phyloP scores from a whole-genome alignment of 163 green algal genomes.

The Scenedesmus sp. region DNA sequence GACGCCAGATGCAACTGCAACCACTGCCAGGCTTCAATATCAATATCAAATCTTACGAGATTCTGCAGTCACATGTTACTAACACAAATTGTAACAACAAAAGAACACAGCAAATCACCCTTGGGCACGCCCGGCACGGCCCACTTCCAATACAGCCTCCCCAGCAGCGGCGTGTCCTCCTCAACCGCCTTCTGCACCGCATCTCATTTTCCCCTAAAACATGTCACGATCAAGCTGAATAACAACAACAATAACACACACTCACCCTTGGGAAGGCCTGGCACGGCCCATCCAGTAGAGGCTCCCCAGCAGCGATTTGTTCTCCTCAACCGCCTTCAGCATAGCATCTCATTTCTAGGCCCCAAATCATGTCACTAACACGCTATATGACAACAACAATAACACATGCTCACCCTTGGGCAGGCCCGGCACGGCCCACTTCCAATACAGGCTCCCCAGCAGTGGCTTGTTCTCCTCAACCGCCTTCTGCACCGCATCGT shows the following conservation, averaged over 20 bases:
- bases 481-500: conserved; percentile 39
- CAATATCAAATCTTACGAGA: no score
- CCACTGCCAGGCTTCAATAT: no score
- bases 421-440: conserved; percentile 45
- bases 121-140: neutral
- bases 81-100: neutral
- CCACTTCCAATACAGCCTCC: conserved; percentile 54
- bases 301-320: conserved; percentile 39
- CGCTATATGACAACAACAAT: neutral
- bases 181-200: conserved; percentile 35
- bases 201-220: neutral
- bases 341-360: conserved; percentile 23
- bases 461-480: conserved; percentile 33
- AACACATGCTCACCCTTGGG: conserved; percentile 17
- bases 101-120: neutral
- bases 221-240: neutral
- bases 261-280: conserved; percentile 12
- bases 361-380: no score
- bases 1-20: no score
- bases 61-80: neutral
- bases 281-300: conserved; percentile 49
- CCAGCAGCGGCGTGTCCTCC: conserved; percentile 34
- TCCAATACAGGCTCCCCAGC: conserved; percentile 55
- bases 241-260: neutral
- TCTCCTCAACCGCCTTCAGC: conserved; percentile 10